These are phyloP conservation scores for Peziza echinospora DNA, from an alignment of 495 filamentous ascomycete genomes.

Conservation along the genomic window DNA sequence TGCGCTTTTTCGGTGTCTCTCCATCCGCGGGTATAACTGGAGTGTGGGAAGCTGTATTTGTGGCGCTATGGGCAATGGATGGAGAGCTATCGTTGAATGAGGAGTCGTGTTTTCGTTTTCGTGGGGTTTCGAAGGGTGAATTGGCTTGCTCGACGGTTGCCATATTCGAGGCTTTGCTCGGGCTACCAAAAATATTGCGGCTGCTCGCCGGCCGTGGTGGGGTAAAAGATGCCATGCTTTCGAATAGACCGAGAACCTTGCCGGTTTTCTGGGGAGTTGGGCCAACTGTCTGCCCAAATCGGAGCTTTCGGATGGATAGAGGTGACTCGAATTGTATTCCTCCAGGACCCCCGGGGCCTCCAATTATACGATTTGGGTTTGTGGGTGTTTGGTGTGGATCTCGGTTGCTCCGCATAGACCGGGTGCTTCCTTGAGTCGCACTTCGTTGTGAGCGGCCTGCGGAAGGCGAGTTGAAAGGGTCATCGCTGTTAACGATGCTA, in stretches of 20 bases:
- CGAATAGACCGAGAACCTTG: constrained; percentile 72
- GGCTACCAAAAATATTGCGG: background rate
- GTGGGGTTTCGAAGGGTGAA: background rate
- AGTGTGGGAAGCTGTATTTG: background rate
- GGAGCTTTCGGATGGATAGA: background rate
- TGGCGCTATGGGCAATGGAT: background rate
- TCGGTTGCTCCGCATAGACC: background rate
- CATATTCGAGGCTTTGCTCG: background rate
- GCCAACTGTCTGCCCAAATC: constrained; percentile 31
- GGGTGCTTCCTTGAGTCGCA: background rate
- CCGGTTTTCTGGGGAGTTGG: constrained; percentile 87
- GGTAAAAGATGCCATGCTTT: constrained; percentile 31
- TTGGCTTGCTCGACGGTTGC: background rate
- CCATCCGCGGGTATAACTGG: background rate
- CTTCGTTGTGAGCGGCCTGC: background rate
- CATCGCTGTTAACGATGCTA: background rate
- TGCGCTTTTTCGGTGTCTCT: constrained; percentile 15
- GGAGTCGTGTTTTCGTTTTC: background rate
- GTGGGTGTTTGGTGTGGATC: background rate
- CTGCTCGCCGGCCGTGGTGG: too few species aligned
- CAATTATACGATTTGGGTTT: background rate
- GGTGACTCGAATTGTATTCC: background rate
- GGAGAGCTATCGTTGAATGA: constrained; percentile 6
- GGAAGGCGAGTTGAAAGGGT: constrained; percentile 1
- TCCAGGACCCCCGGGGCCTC: background rate